phyloP scores from a whole-genome alignment of 805 yeast genomes.

The Hanseniaspora pseudoguilliermondii region DNA sequence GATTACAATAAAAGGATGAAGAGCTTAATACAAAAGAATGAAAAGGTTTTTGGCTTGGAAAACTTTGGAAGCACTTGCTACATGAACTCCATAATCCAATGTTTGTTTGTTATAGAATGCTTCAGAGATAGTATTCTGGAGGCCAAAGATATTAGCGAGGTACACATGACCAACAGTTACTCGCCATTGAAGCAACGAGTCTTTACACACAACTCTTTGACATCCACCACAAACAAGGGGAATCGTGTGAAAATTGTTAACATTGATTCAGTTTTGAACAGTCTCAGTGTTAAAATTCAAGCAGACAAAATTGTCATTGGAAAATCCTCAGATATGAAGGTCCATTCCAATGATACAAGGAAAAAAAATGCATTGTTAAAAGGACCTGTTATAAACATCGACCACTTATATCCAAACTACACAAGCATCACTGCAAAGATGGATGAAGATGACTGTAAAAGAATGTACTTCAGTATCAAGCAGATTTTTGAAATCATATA shows the following conservation, averaged over 20 bases:
- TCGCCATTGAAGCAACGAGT: slow-evolving; percentile 30
- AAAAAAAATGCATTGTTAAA: slow-evolving; percentile 62
- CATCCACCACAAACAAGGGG: neutral
- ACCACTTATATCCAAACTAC: slow-evolving; percentile 33
- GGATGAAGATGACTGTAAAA: slow-evolving; percentile 11
- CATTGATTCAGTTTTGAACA: slow-evolving; percentile 9
- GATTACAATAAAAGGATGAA: neutral
- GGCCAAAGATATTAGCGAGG: slow-evolving; percentile 32
- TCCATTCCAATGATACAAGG: slow-evolving; percentile 51
- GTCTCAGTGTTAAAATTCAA: slow-evolving; percentile 29
- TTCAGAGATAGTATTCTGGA: slow-evolving; percentile 48
- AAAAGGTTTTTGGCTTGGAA: slow-evolving; percentile 67
- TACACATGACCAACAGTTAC: slow-evolving; percentile 26
- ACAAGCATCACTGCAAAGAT: neutral
- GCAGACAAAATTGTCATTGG: slow-evolving; percentile 35
- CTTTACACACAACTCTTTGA: slow-evolving; percentile 18
- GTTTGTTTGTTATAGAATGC: slow-evolving; percentile 59
- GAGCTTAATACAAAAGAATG: neutral
- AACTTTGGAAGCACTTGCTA: slow-evolving; percentile 88
- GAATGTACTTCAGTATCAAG: slow-evolving; percentile 54
- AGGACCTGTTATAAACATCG: slow-evolving; percentile 79
- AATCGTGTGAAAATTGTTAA: slow-evolving; percentile 1
- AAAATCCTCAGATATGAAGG: slow-evolving; percentile 31
- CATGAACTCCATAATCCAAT: slow-evolving; percentile 84
- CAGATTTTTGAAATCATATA: slow-evolving; percentile 77